A percentile compares a stretch with the other conserved stretches of the same genome.
Conservation (phyloP, 371 early-diverging fungal genomes). For the Rhizopus delemar region DNA sequence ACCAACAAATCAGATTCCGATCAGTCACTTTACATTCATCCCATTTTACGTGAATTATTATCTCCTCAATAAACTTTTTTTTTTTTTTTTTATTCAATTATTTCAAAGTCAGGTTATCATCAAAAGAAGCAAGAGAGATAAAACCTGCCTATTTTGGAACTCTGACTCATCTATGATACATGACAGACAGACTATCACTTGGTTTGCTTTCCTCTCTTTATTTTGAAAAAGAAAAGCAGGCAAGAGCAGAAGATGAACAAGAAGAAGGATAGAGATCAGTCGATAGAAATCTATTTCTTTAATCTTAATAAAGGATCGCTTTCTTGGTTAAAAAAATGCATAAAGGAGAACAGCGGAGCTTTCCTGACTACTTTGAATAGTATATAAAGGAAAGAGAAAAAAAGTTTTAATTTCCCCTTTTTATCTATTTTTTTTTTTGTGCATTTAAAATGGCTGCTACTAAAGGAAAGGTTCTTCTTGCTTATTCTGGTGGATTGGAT, state of each 20-base stretch:
- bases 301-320: no score
- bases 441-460: constrained; percentile 44
- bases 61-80: not conserved
- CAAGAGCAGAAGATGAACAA: no score
- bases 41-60: constrained; percentile 13
- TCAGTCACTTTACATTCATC: constrained; percentile 7
- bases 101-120: no score
- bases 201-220: not conserved
- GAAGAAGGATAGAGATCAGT: no score
- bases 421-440: constrained; percentile 5
- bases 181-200: not conserved
- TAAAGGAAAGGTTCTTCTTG: constrained; percentile 90
- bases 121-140: constrained; percentile 1
- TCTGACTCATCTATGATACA: constrained; percentile 25
- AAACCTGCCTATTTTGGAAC: constrained; percentile 11
- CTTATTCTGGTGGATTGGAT: constrained; percentile 98
- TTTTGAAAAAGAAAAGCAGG: no score
- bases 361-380: no score
- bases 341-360: no score
- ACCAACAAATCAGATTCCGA: not conserved
- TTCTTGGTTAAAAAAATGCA: no score
- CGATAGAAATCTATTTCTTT: no score
- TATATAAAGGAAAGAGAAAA: not conserved
- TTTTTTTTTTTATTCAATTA: no score
- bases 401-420: not conserved